These are phyloP conservation scores for Trichoderma sp. DNA, from an alignment of 2,329 filamentous ascomycete genomes.

Conservation along the genomic window DNA sequence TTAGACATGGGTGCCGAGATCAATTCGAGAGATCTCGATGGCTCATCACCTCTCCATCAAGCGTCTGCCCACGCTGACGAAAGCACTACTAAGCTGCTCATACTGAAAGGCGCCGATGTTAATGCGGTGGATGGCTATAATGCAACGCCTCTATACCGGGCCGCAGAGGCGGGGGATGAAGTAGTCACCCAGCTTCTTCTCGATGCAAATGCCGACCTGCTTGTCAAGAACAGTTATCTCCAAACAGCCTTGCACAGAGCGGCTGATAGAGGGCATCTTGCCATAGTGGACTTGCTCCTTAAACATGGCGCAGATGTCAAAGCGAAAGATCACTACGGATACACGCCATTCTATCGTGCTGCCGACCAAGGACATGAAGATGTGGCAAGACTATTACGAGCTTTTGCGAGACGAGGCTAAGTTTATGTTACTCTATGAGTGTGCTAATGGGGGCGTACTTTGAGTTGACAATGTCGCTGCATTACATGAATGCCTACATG, in stretches of 20 bases:
- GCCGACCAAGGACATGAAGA: slow-evolving; percentile 17
- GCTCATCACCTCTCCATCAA: slow-evolving; percentile 11
- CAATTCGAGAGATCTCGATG: slow-evolving; percentile 1
- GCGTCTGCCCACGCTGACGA: not conserved
- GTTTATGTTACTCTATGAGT: not conserved
- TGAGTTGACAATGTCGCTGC: not conserved
- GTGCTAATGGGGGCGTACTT: not conserved
- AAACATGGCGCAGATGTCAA: slow-evolving; percentile 3
- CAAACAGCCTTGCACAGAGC: slow-evolving; percentile 20
- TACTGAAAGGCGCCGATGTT: not conserved
- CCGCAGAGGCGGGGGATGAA: slow-evolving; percentile 14
- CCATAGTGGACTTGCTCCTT: slow-evolving; percentile 3
- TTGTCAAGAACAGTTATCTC: slow-evolving; percentile 4
- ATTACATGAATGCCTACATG: not conserved
- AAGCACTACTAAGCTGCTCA: not conserved
- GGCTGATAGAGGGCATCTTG: not conserved
- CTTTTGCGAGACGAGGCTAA: not conserved
- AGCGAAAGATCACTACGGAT: slow-evolving; percentile 19
- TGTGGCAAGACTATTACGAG: slow-evolving; percentile 4
- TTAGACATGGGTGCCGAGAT: not conserved
- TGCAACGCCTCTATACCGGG: slow-evolving; percentile 5
- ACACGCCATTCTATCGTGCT: slow-evolving; percentile 12
- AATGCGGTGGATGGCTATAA: slow-evolving; percentile 11
- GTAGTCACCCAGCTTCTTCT: slow-evolving; percentile 3
- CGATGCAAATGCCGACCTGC: not conserved